A percentile compares a stretch with the other conserved stretches of the same genome.
Conservation (phyloP, 2,329 filamentous ascomycete genomes). For the Monosporascus sp. region DNA sequence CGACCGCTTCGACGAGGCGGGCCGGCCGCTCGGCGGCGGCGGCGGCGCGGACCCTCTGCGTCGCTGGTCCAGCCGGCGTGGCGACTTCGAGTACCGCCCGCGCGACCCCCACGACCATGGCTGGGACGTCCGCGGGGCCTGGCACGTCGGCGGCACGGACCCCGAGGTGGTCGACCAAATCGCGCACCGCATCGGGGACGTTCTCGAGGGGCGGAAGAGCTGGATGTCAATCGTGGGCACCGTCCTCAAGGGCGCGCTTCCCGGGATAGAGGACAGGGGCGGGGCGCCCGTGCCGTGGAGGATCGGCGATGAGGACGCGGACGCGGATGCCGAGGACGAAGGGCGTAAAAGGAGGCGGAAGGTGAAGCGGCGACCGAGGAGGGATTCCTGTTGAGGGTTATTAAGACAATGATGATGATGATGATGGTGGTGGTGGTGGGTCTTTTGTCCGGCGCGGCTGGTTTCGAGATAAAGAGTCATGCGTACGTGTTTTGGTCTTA, state of each 20-base stretch:
- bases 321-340: background rate
- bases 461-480: too few species aligned
- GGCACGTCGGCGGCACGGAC: conserved; percentile 8
- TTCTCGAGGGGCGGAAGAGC: conserved; percentile 6
- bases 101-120: background rate
- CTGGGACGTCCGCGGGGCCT: conserved; percentile 3
- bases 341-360: too few species aligned
- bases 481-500: too few species aligned
- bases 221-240: conserved; percentile 6
- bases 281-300: background rate
- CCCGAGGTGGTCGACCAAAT: conserved; percentile 8
- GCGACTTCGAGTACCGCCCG: conserved; percentile 17
- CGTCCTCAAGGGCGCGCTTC: conserved; percentile 1
- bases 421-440: too few species aligned
- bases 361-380: too few species aligned
- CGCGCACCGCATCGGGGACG: conserved; percentile 3
- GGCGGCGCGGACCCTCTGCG: background rate
- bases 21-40: conserved; percentile 14
- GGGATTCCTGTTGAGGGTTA: too few species aligned
- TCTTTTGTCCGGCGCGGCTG: too few species aligned
- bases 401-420: too few species aligned
- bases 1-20: conserved; percentile 25
- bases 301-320: background rate
- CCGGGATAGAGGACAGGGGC: background rate
- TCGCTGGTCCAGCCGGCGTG: conserved; percentile 8